phyloP scores from a whole-genome alignment of 768 basidiomycete genomes.

The Lentinula lateritia region DNA sequence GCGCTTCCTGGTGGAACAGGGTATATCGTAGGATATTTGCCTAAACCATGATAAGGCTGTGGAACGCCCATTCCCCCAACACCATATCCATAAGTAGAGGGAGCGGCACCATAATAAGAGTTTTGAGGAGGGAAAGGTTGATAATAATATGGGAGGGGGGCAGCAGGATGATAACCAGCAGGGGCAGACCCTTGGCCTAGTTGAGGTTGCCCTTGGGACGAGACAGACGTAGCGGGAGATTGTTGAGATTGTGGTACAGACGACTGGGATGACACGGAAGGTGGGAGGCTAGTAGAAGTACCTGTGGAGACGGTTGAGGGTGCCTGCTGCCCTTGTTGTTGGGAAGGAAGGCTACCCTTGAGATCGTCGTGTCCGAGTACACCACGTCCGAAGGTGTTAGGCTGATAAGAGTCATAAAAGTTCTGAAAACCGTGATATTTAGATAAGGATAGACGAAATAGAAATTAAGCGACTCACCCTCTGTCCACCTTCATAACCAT shows the following conservation, averaged over 20 bases:
- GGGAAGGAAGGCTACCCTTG: constrained; percentile 59
- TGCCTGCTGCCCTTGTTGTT: constrained; percentile 41
- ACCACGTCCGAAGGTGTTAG: constrained; percentile 57
- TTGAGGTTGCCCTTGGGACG: constrained; percentile 51
- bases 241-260: constrained; percentile 36
- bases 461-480: constrained; percentile 39
- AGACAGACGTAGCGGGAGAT: constrained; percentile 35
- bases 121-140: constrained; percentile 63
- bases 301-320: constrained; percentile 16
- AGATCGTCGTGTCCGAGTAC: constrained; percentile 71
- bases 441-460: constrained; percentile 7
- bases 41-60: constrained; percentile 41
- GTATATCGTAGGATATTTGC: constrained; percentile 75
- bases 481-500: constrained; percentile 62
- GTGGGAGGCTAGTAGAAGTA: constrained; percentile 33
- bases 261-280: constrained; percentile 44
- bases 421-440: constrained; percentile 35
- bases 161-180: constrained; percentile 38
- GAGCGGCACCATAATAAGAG: constrained; percentile 42
- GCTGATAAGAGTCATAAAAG: constrained; percentile 79
- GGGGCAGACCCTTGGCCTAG: constrained; percentile 41
- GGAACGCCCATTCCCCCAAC: constrained; percentile 37
- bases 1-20: constrained; percentile 62
- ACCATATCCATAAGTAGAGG: constrained; percentile 33
- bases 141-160: constrained; percentile 53